A percentile compares a stretch with the other conserved stretches of the same genome.
Evolutionary conservation across 202 grass and related monocot species (phyloP).

Genomic region (Panicum hallii): DNA sequence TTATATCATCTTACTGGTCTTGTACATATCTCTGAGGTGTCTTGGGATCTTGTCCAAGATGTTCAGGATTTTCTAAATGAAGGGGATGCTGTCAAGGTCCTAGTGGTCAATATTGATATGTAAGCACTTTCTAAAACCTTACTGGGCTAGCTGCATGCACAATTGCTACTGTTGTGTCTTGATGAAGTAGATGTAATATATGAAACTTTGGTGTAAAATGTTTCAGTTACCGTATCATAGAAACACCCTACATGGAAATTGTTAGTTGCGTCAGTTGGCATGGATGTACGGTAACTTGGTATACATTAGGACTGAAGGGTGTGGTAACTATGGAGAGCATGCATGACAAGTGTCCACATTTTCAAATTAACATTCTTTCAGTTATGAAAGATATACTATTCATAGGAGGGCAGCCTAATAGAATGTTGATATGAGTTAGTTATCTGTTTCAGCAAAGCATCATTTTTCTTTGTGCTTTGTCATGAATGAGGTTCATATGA

Average conservation of each 20-base stretch:
- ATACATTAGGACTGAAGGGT: constrained; percentile 9
- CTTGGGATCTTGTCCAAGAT: constrained; percentile 96
- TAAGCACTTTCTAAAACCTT: constrained; percentile 49
- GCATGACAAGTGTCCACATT: background rate
- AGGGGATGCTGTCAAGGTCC: constrained; percentile 73
- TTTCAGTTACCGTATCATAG: background rate
- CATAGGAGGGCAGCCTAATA: background rate
- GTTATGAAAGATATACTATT: background rate
- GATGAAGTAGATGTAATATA: background rate
- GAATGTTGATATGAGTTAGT: constrained; percentile 2
- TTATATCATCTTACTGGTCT: constrained; percentile 80
- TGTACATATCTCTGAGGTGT: constrained; percentile 94
- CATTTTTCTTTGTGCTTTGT: background rate
- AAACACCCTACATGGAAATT: background rate
- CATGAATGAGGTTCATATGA: background rate
- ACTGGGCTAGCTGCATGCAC: background rate
- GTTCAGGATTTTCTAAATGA: constrained; percentile 82
- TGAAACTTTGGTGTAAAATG: background rate
- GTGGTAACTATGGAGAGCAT: background rate
- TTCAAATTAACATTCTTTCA: background rate
- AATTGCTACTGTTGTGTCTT: background rate
- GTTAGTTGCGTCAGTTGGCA: background rate
- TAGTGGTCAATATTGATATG: constrained; percentile 76
- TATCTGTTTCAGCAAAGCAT: background rate
- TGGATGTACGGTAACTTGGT: constrained; percentile 11